Evolutionary conservation across 495 filamentous ascomycete genomes (phyloP), one percentile per base, ranked within the genome.

Genomic region (Penicillium canescens): DNA sequence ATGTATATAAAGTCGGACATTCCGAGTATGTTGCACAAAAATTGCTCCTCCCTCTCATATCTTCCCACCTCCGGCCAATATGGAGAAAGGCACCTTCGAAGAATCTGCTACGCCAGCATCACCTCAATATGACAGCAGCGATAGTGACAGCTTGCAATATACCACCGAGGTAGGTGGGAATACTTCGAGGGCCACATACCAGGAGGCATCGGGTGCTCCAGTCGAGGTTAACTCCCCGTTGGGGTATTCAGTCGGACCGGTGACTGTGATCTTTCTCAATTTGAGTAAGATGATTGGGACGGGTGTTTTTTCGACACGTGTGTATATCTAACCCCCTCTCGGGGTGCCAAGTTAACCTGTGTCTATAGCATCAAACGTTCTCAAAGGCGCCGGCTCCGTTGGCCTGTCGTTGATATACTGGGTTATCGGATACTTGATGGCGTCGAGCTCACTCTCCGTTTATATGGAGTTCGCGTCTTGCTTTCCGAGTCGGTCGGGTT

Each of bases 231-330:
- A 66, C 13, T 86, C 82, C 9, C 83, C 85, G 0, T 65, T 88
- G 20, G 85, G 84, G 4, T 86, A 86, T 59, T 63, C 76, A 4
- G 84, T 86, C 9, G 78, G 78, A 3, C 71, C 69, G 10, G 47
- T 82, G 44, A 82, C 82, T 9, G 79, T 82, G 18, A 69, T 86
- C 35, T 83, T 83, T 54, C 63, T 88, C 23, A 87, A 87, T 52
- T 57, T 88, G 23, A 82, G 78, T 54, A 78, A 81, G 61, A 88
- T 87, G 83, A 78, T 88, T 49, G 85, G 85, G 0, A 86, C 84
- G 0, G 84, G 85, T 11, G 76, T 88, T 3, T 88, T 82, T 63
- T 84, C 82, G 14, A 86, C 84, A 6, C 84, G 82, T 85, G 45
- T 58, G 81, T 65, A 20, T 14, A 21, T 40, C 13, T 11, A 6